These are phyloP conservation scores for Bacterosira constricta DNA, from an alignment of 108 stramenopile genomes.

Conservation along the genomic window DNA sequence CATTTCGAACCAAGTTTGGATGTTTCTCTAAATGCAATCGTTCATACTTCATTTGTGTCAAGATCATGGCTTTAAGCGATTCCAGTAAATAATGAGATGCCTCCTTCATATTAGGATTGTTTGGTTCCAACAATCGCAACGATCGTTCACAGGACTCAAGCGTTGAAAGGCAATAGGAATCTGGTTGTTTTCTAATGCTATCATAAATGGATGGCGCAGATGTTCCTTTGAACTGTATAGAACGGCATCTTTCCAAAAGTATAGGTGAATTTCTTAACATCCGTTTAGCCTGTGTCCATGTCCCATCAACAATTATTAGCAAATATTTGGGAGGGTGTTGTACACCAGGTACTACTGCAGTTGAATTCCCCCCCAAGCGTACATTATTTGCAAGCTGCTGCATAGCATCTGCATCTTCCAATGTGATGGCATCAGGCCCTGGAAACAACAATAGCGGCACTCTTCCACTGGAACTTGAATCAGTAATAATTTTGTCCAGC, in stretches of 20 bases:
- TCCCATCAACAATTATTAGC: constrained; percentile 61
- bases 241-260: constrained; percentile 42
- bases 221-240: constrained; percentile 45
- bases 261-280: constrained; percentile 58
- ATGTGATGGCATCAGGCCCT: constrained; percentile 47
- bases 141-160: constrained; percentile 56
- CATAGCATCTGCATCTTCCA: constrained; percentile 45
- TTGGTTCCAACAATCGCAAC: constrained; percentile 37
- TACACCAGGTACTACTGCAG: not conserved
- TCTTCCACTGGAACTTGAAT: constrained; percentile 6
- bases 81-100: constrained; percentile 18
- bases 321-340: constrained; percentile 14
- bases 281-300: constrained; percentile 66
- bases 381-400: not conserved
- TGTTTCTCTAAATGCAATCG: not conserved
- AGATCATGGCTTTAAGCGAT: constrained; percentile 22
- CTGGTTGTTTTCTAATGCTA: constrained; percentile 58
- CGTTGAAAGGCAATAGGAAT: constrained; percentile 59
- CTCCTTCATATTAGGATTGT: not conserved
- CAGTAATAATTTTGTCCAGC: constrained; percentile 8
- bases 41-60: constrained; percentile 30
- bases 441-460: constrained; percentile 54
- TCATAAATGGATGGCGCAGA: constrained; percentile 46
- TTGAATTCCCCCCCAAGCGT: not conserved
- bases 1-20: constrained; percentile 9